phyloP scores from a whole-genome alignment of 495 filamentous ascomycete species.

The Penicillium tannophilum region DNA sequence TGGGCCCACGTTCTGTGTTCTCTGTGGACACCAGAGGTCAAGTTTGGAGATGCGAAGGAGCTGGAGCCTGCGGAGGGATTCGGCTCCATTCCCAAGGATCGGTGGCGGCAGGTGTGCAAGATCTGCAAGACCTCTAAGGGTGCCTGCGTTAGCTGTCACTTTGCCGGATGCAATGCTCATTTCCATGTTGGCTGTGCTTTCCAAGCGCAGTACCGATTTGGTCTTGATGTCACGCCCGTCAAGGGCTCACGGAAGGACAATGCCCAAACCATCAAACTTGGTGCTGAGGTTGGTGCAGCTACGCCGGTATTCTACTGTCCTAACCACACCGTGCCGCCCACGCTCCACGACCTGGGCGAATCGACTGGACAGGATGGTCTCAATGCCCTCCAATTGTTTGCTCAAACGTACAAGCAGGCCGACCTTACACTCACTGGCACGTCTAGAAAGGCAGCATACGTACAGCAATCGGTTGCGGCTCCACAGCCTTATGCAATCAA shows the following conservation, averaged over 20 bases:
- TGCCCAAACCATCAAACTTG: slow-evolving; percentile 70
- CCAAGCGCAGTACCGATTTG: slow-evolving; percentile 76
- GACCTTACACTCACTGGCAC: slow-evolving; percentile 89
- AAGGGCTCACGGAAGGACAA: slow-evolving; percentile 83
- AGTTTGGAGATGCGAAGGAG: slow-evolving; percentile 79
- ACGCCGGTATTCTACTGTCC: slow-evolving; percentile 87
- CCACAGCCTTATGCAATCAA: slow-evolving; percentile 29
- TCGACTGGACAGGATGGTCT: slow-evolving; percentile 55
- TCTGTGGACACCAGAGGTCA: slow-evolving; percentile 87
- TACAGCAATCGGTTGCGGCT: slow-evolving; percentile 52
- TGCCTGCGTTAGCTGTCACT: slow-evolving; percentile 78
- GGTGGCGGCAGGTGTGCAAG: slow-evolving; percentile 78
- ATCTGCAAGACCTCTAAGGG: slow-evolving; percentile 70
- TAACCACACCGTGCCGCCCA: slow-evolving; percentile 71
- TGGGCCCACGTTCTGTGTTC: slow-evolving; percentile 98
- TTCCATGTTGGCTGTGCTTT: slow-evolving; percentile 92
- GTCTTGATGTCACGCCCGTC: slow-evolving; percentile 87
- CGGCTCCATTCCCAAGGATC: slow-evolving; percentile 66
- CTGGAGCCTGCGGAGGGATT: slow-evolving; percentile 88
- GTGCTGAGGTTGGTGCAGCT: slow-evolving; percentile 74
- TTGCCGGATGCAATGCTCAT: slow-evolving; percentile 66
- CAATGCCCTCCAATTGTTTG: slow-evolving; percentile 84
- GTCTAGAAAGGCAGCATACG: slow-evolving; percentile 78
- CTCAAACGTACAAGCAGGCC: slow-evolving; percentile 88
- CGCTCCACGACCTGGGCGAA: slow-evolving; percentile 77